Percentiles rank a stretch among this genome's conserved stretches.
These are phyloP conservation scores for Dorcoceras hygrometricum DNA, from an alignment of 257 asterid species.

Conservation along the genomic window DNA sequence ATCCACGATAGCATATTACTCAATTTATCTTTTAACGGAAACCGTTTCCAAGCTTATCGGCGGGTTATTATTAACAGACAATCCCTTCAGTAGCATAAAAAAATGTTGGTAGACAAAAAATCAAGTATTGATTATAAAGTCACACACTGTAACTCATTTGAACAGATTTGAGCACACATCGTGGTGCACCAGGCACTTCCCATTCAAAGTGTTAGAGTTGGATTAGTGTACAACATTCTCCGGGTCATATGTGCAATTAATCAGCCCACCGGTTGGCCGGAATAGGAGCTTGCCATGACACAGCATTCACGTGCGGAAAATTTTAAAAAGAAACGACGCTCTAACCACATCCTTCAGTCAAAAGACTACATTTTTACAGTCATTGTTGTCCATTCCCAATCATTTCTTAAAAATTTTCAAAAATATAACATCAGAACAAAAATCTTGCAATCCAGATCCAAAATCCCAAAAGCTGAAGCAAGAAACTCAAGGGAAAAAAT, in stretches of 20 bases:
- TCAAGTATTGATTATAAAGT: not conserved
- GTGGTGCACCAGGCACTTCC: not conserved
- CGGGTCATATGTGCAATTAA: not conserved
- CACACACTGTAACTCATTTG: not conserved
- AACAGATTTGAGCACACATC: not conserved
- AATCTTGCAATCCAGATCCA: conserved; percentile 10
- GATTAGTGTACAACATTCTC: not conserved
- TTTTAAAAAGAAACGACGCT: not conserved
- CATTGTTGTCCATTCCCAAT: not conserved
- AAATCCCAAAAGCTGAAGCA: conserved; percentile 5
- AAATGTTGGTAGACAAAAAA: not conserved
- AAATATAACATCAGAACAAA: not conserved
- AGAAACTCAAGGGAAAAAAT: conserved; percentile 6
- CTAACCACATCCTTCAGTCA: not conserved
- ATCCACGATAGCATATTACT: no score
- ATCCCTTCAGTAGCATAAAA: not conserved
- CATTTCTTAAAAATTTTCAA: not conserved
- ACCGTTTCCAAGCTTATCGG: not conserved
- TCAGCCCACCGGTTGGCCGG: not conserved
- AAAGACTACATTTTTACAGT: not conserved
- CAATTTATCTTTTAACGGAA: not conserved
- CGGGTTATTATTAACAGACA: not conserved
- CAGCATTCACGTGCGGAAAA: not conserved
- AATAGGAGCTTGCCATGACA: not conserved
- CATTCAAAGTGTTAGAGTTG: not conserved